These are phyloP conservation scores for Phytophthora idaei DNA, from an alignment of 352 stramenopile species.

Conservation along the genomic window DNA sequence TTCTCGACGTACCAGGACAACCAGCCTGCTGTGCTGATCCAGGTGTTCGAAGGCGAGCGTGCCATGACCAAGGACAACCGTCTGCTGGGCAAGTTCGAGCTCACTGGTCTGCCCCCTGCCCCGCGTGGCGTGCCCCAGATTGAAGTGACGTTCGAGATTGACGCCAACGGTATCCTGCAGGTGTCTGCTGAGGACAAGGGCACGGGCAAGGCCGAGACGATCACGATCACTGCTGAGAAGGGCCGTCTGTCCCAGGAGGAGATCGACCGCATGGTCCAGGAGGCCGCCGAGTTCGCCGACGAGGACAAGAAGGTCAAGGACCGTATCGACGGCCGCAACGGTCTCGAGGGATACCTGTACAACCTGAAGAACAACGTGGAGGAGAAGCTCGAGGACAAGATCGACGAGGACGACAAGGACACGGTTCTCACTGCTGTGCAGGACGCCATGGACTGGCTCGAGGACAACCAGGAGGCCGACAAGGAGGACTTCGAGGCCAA, in stretches of 20 bases:
- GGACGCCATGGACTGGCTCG: conserved; percentile 99
- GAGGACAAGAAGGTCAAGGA: conserved; percentile 98
- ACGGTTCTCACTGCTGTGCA: conserved; percentile 92
- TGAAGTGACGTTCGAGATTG: conserved; percentile 99
- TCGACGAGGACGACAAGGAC: conserved; percentile 95
- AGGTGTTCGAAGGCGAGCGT: conserved; percentile 99
- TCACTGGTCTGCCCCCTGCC: conserved; percentile 97
- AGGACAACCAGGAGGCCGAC: conserved; percentile 98
- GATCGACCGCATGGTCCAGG: conserved; percentile 99
- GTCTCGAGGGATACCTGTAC: conserved; percentile 97
- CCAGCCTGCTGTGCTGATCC: conserved; percentile 90
- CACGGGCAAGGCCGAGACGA: conserved; percentile 98
- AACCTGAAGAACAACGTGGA: conserved; percentile 95
- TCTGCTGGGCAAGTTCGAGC: conserved; percentile 99
- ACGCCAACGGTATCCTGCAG: conserved; percentile 99
- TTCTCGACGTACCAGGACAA: conserved; percentile 99
- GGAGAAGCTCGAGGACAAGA: conserved; percentile 96
- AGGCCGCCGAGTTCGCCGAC: conserved; percentile 98
- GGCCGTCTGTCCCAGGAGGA: conserved; percentile 98
- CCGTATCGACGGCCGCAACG: conserved; percentile 96
- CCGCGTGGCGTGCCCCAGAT: conserved; percentile 99
- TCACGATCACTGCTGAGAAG: conserved; percentile 99
- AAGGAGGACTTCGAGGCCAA: conserved; percentile 98
- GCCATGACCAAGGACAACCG: conserved; percentile 99
- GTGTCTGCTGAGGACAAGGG: conserved; percentile 98